Base-by-base conservation (phyloP, 2,329 filamentous ascomycete genomes). In the Aspergillus piperis region DNA sequence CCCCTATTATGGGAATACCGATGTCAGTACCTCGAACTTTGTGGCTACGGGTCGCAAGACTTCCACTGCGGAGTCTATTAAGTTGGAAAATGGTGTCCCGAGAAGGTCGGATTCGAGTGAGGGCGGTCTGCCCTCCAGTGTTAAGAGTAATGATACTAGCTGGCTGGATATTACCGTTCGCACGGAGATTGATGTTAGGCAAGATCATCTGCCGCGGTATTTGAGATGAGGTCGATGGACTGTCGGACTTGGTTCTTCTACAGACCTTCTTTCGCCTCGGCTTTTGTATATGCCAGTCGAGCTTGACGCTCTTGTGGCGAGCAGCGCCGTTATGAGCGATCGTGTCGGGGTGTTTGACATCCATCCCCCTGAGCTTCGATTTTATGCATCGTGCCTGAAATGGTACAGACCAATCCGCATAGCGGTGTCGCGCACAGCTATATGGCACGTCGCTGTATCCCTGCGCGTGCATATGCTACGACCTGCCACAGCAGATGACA, bases 121-220 rank as follows among this genome's bases (percentile, higher is more conserved):
- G 2, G 11, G 23, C 8, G 53, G 8, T 10, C 17, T 30, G 25
- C 23, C 52, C 42, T 39, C 59, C 67, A 2, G 56, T 21, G n/a
- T 32, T 8, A 36, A 21, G 39, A 42, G 17, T 5, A 53, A n/a
- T 7, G 25, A 55, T 10, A 41, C 19, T 11, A 25, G 59, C 7
- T 61, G 64, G 1, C 50, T 64, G 54, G 68, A 66, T 54, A 74
- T 74, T 19, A 66, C 69, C 48, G 69, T 74, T 11, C 69, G 69
- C 36, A 74, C 71, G 11, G 71, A 73, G 55, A 71, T 74, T 55
- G 64, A 69, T 23, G 65, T 74, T 38, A 64, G 58, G 15, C 65
- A 72, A 17, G 65, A 66, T 19, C 62, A 62, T 32, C 13, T 50
- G n/a, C 13, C 25, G 15, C 23, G 25, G 23, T 30, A 30, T 32